Base-by-base conservation (phyloP, 768 basidiomycete genomes). In the Lyophyllum atratum region DNA sequence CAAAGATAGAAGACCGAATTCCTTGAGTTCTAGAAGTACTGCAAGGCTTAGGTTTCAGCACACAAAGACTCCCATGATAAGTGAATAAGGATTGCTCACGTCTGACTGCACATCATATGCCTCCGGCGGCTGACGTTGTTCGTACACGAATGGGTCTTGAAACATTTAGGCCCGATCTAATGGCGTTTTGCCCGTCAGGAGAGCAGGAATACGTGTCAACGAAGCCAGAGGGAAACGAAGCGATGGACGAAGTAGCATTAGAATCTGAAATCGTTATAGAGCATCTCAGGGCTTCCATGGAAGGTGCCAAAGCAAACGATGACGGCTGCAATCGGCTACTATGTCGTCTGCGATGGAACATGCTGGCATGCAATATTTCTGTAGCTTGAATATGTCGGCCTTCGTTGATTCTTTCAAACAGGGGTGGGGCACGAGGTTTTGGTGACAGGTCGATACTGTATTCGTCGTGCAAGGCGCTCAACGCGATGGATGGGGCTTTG, bases 111-210 rank as follows among this genome's bases (percentile, higher is more conserved):
- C 51, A 59, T 58, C 54, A 69, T 48, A 66, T 54, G 21, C 67
- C 66, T 44, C 68, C 69, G 14, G 65, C 60, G 51, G 68, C 68
- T 40, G 68, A 70, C 34, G 63, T 46, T 25, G 68, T 64, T 52
- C 69, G 64, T 47, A 60, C 37, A 52, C 64, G 64, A 31, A 50
- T 40, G 45, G 56, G 59, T 52, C 55, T 58, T 43, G 58, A 55
- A 25, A 49, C 46, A 14, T 56, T 43, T n/a, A 56, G 44, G 28
- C 25, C 45, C 17, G 55, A 14, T 22, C 48, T 33, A 31, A 55
- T 39, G 22, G 24, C 29, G 45, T 62, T 50, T n/a, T 26, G 44
- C 17, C 43, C 12, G 45, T 49, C 49, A 33, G 44, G 33, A 5
- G 22, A 46, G 8, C 19, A 12, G 31, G 34, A n/a, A 33, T 39